phyloP scores from a whole-genome alignment of 192 early-diverging fungal species.

The Coemansia guatemalensis region DNA sequence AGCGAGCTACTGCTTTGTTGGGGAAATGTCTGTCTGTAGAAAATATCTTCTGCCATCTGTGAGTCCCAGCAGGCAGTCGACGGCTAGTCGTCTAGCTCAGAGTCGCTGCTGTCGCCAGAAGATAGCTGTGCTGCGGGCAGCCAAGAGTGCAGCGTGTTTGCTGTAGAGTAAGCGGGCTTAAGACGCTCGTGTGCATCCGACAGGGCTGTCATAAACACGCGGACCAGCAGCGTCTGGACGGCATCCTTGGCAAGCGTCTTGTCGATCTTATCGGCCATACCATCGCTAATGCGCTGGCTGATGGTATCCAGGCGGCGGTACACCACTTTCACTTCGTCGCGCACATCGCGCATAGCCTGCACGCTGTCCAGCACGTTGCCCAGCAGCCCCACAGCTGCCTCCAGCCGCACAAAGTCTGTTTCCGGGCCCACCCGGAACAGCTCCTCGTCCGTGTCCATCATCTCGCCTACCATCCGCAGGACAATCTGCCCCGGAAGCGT shows the following conservation, averaged over 20 bases:
- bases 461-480: conserved; percentile 37
- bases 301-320: conserved; percentile 22
- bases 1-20: too few relatives aligned
- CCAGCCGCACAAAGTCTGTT: conserved; percentile 30
- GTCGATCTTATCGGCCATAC: conserved; percentile 30
- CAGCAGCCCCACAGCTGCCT: conserved; percentile 30
- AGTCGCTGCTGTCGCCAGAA: neutral
- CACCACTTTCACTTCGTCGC: conserved; percentile 13
- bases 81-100: neutral
- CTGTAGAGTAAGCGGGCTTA: conserved; percentile 1
- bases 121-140: neutral
- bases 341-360: conserved; percentile 23
- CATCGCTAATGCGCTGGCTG: conserved; percentile 36
- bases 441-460: conserved; percentile 19
- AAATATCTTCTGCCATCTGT: too few relatives aligned
- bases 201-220: conserved; percentile 27
- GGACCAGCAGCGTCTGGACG: conserved; percentile 35
- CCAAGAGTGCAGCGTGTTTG: conserved; percentile 14
- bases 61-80: neutral
- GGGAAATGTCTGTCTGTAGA: too few relatives aligned
- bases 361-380: conserved; percentile 33
- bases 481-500: conserved; percentile 30
- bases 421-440: conserved; percentile 15
- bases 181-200: conserved; percentile 10
- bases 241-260: conserved; percentile 53